These are phyloP conservation scores for Papiliotrema fonsecae DNA, from an alignment of 1,284 basidiomycete species.

Conservation along the genomic window DNA sequence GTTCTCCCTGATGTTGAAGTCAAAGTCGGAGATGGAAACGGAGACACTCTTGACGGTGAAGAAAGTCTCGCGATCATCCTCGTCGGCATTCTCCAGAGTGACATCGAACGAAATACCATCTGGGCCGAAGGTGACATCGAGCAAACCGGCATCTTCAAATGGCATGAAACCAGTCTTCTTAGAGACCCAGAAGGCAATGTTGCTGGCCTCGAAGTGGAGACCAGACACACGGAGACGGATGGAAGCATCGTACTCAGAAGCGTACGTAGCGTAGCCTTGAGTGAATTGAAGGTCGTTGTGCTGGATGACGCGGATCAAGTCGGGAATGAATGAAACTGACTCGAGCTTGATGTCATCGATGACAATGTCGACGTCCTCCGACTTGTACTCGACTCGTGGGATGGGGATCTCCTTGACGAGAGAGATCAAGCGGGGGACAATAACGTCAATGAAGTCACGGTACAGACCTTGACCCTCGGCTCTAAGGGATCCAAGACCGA, in stretches of 20 bases:
- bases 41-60: constrained; percentile 51
- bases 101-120: constrained; percentile 49
- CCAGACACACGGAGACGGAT: constrained; percentile 49
- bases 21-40: constrained; percentile 46
- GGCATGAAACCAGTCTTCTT: constrained; percentile 44
- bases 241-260: constrained; percentile 47
- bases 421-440: constrained; percentile 47
- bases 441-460: constrained; percentile 49
- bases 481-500: constrained; percentile 33
- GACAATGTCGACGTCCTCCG: constrained; percentile 47
- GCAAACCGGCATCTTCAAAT: constrained; percentile 50
- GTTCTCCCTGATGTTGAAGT: constrained; percentile 43
- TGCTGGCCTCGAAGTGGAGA: constrained; percentile 48
- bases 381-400: constrained; percentile 50
- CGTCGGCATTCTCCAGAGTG: constrained; percentile 49
- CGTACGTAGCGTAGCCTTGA: constrained; percentile 47
- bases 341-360: constrained; percentile 49
- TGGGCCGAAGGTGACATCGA: constrained; percentile 49
- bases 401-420: constrained; percentile 50
- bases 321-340: constrained; percentile 50
- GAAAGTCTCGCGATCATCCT: constrained; percentile 50
- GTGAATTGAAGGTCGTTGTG: constrained; percentile 50
- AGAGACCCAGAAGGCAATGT: constrained; percentile 51
- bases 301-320: constrained; percentile 48
- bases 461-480: constrained; percentile 44